Evolutionary conservation across 2,329 filamentous ascomycete genomes (phyloP).

Genomic region (Westerdykella aurantiaca): DNA sequence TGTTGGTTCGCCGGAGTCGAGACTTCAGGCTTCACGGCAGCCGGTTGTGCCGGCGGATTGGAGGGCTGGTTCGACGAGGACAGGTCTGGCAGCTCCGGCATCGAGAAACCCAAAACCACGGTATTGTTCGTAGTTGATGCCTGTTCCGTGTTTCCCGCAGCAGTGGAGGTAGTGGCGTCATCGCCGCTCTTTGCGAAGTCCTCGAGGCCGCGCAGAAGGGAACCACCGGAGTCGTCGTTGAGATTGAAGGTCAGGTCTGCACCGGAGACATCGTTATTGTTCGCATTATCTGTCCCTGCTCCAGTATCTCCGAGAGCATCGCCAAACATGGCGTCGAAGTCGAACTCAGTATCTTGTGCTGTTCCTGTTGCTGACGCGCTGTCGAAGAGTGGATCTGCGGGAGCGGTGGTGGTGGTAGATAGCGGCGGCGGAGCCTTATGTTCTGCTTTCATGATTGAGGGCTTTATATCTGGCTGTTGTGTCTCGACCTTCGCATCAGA

Average conservation of each 20-base stretch:
- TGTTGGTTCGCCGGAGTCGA: slow-evolving; percentile 8
- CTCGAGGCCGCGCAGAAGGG: slow-evolving; percentile 32
- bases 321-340: slow-evolving; percentile 35
- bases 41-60: slow-evolving; percentile 6
- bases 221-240: slow-evolving; percentile 21
- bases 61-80: not conserved
- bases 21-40: slow-evolving; percentile 1
- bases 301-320: slow-evolving; percentile 22
- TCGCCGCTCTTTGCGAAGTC: slow-evolving; percentile 29
- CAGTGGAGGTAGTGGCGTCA: slow-evolving; percentile 10
- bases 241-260: slow-evolving; percentile 29
- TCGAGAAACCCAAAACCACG: slow-evolving; percentile 6
- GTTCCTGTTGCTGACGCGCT: slow-evolving; percentile 23
- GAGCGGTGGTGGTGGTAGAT: slow-evolving; percentile 8
- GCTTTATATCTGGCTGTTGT: slow-evolving; percentile 4
- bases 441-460: slow-evolving; percentile 10
- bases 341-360: slow-evolving; percentile 33
- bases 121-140: not conserved
- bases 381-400: slow-evolving; percentile 25
- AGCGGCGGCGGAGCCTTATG: slow-evolving; percentile 13
- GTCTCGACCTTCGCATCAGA: not conserved
- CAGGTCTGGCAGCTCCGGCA: slow-evolving; percentile 7
- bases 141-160: slow-evolving; percentile 3
- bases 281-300: not conserved
- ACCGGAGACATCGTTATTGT: slow-evolving; percentile 9